Evolutionary conservation across 2,329 filamentous ascomycete species (phyloP).

Genomic region (Colletotrichum lupini): DNA sequence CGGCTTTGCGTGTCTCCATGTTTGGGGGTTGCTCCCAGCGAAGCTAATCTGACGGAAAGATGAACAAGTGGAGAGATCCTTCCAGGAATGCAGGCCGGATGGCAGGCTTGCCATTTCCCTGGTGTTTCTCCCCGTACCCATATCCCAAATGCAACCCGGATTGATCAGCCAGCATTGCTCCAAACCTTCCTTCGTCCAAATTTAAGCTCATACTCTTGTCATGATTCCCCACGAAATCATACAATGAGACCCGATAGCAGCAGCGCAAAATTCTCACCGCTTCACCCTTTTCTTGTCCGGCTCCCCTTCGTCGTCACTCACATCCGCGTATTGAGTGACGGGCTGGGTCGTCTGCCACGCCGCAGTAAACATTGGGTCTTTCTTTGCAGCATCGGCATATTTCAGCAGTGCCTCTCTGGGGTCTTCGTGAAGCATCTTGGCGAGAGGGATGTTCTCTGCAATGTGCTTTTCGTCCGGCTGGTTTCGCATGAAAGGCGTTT

Average conservation of each 20-base stretch:
- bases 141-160: neutral
- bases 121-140: neutral
- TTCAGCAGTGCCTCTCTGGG: constrained; percentile 92
- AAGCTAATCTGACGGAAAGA: constrained; percentile 30
- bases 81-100: neutral
- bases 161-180: constrained; percentile 1
- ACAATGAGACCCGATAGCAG: constrained; percentile 22
- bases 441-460: constrained; percentile 87
- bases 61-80: constrained; percentile 29
- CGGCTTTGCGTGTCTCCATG: constrained; percentile 17
- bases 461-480: constrained; percentile 93
- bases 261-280: constrained; percentile 48
- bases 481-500: constrained; percentile 90
- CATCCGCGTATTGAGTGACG: constrained; percentile 87
- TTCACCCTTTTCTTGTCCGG: constrained; percentile 58
- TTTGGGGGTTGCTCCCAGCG: constrained; percentile 9
- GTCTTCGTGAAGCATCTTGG: constrained; percentile 95
- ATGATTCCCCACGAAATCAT: constrained; percentile 28
- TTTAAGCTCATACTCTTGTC: neutral
- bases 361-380: constrained; percentile 93
- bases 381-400: constrained; percentile 93
- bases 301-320: constrained; percentile 77
- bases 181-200: neutral
- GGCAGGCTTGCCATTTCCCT: neutral
- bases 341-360: constrained; percentile 95